Base-by-base conservation (phyloP, 371 early-diverging fungal species). In the Rhizopus delemar region DNA sequence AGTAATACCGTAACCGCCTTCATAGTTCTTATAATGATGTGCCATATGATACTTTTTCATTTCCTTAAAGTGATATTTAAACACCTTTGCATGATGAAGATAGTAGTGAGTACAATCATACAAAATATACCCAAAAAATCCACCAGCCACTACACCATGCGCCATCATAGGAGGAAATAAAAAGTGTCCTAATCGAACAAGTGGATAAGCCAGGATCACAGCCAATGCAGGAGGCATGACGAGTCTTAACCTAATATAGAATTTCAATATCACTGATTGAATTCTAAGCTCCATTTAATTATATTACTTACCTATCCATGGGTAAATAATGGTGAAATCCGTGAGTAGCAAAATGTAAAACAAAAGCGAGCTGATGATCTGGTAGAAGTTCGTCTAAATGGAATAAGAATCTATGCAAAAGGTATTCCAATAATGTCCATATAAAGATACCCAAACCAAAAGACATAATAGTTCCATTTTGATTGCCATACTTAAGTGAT, bases 301-400 rank as follows among this genome's bases (percentile, higher is more conserved):
- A 22, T 22, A 22, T 22, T 22, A 9, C 56, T 57, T 73, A 88
- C 87, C 84, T 84, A 66, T 96, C 97, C 94, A 95, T 95, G 4
- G 96, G 96, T 56, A 96, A 66, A 68, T 85, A 96, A 74, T 96
- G 97, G 76, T 96, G 97, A 35, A 96, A 89, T 38, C 97, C 97
- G 64, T 96, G 97, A 29, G 94, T 71, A 62, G 89, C 57, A 60
- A 96, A 96, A 69, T 96, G 97, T 1, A 84, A 62, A 4, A 83
- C 54, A 62, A 93, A 80, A 5, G 87, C 86, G 15, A 81, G 59
- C 35, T 85, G 88, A 60, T 87, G 81, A 70, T 96, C 94, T 13
- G 97, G 97, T 56, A 96, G 62, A 16, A 82, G 62, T 3, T 87
- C 86, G 64, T 96, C 97, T 50, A 95, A 63, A 70, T 96, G 97